Percentiles rank a stretch among this genome's conserved stretches.
These are phyloP conservation scores for Corynespora cassiicola DNA, from an alignment of 2,329 filamentous ascomycete species.

Conservation along the genomic window DNA sequence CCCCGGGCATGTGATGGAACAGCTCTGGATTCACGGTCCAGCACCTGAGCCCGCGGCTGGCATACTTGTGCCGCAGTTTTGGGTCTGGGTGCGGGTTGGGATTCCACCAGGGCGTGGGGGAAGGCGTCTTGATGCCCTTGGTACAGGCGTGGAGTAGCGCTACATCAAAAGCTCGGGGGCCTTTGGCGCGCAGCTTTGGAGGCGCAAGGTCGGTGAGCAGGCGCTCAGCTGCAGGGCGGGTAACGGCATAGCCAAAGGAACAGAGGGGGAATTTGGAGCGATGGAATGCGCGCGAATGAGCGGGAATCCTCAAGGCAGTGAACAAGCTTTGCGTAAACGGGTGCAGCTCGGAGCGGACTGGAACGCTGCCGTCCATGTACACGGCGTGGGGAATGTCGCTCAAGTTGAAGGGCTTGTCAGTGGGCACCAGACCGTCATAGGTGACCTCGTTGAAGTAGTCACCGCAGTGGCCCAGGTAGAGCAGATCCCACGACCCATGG, in stretches of 20 bases:
- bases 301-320: slow-evolving; percentile 40
- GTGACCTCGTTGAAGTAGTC: slow-evolving; percentile 48
- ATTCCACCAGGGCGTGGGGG: slow-evolving; percentile 28
- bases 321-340: slow-evolving; percentile 49
- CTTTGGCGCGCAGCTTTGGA: slow-evolving; percentile 28
- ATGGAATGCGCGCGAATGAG: slow-evolving; percentile 47
- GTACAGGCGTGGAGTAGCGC: slow-evolving; percentile 50
- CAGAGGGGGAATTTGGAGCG: slow-evolving; percentile 52
- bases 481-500: slow-evolving; percentile 48
- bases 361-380: slow-evolving; percentile 47
- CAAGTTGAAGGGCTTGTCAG: slow-evolving; percentile 34
- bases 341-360: slow-evolving; percentile 44
- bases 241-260: slow-evolving; percentile 54
- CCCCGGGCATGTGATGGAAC: slow-evolving; percentile 46
- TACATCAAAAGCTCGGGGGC: slow-evolving; percentile 52
- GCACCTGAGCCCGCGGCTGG: slow-evolving; percentile 38
- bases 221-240: slow-evolving; percentile 45
- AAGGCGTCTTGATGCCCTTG: slow-evolving; percentile 36
- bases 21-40: slow-evolving; percentile 47
- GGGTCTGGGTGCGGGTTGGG: slow-evolving; percentile 27
- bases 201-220: slow-evolving; percentile 48
- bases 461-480: slow-evolving; percentile 54
- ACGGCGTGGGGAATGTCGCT: slow-evolving; percentile 40
- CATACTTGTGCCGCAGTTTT: slow-evolving; percentile 33
- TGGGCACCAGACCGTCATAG: slow-evolving; percentile 32